phyloP scores from a whole-genome alignment of 768 basidiomycete genomes.

The Leccinum variicolor region DNA sequence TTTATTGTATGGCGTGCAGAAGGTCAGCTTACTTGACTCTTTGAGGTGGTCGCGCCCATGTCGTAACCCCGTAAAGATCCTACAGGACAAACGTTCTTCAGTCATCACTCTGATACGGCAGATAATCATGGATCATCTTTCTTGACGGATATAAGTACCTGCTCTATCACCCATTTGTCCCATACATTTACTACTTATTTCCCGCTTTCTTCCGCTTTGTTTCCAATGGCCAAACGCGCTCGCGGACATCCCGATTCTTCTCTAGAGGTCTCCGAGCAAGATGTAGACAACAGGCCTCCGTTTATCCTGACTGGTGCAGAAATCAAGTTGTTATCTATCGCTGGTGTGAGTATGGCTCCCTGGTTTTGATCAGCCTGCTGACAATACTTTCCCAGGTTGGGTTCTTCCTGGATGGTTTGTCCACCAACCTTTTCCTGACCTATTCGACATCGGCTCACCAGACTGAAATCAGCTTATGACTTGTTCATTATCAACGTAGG shows the following conservation, averaged over 20 bases:
- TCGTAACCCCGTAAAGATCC: neutral
- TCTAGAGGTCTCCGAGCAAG: conserved; percentile 29
- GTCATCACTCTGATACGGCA: neutral
- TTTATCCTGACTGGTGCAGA: conserved; percentile 44
- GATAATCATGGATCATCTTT: neutral
- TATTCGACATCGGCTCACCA: conserved; percentile 1
- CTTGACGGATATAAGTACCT: conserved; percentile 2
- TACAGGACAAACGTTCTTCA: conserved; percentile 13
- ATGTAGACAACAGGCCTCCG: conserved; percentile 32
- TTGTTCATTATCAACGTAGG: conserved; percentile 68
- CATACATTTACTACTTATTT: neutral
- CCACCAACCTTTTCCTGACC: neutral
- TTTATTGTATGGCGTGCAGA: neutral
- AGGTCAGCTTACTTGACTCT: neutral
- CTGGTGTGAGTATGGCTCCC: conserved; percentile 43
- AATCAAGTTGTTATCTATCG: conserved; percentile 57
- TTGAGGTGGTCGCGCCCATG: neutral
- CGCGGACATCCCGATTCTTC: conserved; percentile 1
- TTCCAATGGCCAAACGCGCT: conserved; percentile 11
- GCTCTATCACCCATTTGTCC: neutral
- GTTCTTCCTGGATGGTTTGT: conserved; percentile 67
- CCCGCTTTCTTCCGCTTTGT: no score
- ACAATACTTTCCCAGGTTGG: conserved; percentile 44
- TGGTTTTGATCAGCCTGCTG: neutral
- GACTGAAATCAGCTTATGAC: conserved; percentile 55